phyloP scores from a whole-genome alignment of 148 eudicot genomes.

The Amaranthus cruentus region DNA sequence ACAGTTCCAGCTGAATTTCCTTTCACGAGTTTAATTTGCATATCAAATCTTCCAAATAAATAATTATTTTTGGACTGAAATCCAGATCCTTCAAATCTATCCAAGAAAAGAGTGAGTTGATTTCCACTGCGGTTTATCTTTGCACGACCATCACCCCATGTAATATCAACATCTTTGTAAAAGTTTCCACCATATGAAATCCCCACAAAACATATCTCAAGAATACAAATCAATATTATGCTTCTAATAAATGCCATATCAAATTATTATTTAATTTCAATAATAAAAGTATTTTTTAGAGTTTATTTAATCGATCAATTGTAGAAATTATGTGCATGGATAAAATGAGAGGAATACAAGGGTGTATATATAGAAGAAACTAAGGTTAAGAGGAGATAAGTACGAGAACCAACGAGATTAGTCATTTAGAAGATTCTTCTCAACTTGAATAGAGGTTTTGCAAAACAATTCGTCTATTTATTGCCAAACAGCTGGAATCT shows the following conservation, averaged over 20 bases:
- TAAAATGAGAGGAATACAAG: background rate
- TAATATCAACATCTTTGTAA: background rate
- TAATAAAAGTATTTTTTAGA: background rate
- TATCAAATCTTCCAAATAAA: conserved; percentile 15
- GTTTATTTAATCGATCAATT: background rate
- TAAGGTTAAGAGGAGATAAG: background rate
- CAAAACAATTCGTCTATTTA: background rate
- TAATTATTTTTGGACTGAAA: conserved; percentile 11
- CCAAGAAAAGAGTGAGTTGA: background rate
- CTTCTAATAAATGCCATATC: background rate
- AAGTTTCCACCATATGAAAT: background rate
- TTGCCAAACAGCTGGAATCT: background rate
- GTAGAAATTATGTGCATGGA: background rate
- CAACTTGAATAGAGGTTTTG: background rate
- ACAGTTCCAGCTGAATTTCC: conserved; percentile 25
- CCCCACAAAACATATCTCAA: background rate
- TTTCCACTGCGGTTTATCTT: background rate
- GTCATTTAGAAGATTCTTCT: background rate
- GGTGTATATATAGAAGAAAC: background rate
- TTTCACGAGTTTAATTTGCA: conserved; percentile 17
- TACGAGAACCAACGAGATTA: background rate
- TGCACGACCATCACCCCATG: background rate
- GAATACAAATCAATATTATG: background rate
- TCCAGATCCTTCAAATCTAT: conserved; percentile 9
- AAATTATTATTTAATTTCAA: background rate